Percentiles rank a stretch among this genome's conserved stretches.
Evolutionary conservation across 805 yeast species (phyloP).

Genomic region (Candida arabinofermentans): DNA sequence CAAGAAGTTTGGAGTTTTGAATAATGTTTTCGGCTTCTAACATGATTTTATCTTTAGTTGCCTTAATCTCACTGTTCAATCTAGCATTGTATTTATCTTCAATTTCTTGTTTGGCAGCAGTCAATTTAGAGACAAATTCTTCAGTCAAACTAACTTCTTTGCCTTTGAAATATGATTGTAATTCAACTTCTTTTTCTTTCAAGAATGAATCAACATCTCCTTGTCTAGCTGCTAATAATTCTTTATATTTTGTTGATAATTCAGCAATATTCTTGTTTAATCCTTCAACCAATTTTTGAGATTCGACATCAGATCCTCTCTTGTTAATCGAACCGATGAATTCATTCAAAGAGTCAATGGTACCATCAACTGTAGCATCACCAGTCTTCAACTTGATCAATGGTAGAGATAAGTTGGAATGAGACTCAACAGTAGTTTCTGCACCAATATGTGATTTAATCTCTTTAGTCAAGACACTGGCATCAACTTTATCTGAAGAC

Average conservation of each 20-base stretch:
- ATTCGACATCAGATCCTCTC: slow-evolving; percentile 16
- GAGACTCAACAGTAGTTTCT: slow-evolving; percentile 12
- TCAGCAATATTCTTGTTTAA: slow-evolving; percentile 19
- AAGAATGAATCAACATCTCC: slow-evolving; percentile 20
- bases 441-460: slow-evolving; percentile 5
- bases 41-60: slow-evolving; percentile 59
- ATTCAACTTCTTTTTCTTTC: slow-evolving; percentile 28
- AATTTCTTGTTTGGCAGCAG: slow-evolving; percentile 55
- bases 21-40: slow-evolving; percentile 74
- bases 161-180: slow-evolving; percentile 27
- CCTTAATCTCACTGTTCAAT: slow-evolving; percentile 60
- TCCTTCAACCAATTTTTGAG: slow-evolving; percentile 19
- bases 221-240: slow-evolving; percentile 16
- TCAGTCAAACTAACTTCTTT: slow-evolving; percentile 51
- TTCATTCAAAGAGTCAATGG: slow-evolving; percentile 34
- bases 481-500: slow-evolving; percentile 29
- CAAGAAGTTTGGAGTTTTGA: slow-evolving; percentile 60
- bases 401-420: slow-evolving; percentile 22
- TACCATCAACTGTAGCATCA: slow-evolving; percentile 32
- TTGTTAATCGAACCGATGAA: slow-evolving; percentile 30
- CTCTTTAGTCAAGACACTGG: too few species aligned
- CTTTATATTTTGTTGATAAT: slow-evolving; percentile 20
- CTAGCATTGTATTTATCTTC: slow-evolving; percentile 55
- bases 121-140: slow-evolving; percentile 57
- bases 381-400: slow-evolving; percentile 27